Conservation (phyloP, 768 basidiomycete species). For the Panaeolus papilionaceus region DNA sequence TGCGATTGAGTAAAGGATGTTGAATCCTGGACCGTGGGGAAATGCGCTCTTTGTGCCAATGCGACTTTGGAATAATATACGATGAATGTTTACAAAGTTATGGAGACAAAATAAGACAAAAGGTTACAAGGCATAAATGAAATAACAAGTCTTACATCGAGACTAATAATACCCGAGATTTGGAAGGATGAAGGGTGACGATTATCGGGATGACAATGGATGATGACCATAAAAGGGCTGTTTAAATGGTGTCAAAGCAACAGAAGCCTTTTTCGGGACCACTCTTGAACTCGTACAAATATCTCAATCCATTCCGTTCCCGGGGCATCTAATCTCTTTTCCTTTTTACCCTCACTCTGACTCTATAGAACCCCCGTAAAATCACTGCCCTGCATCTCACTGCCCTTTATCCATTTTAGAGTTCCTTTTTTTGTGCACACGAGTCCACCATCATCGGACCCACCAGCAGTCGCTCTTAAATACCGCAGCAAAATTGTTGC, state of each 20-base stretch:
- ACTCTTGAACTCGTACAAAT: constrained; percentile 2
- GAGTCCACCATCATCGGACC: neutral
- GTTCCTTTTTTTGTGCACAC: neutral
- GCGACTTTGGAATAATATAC: neutral
- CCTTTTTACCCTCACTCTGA: neutral
- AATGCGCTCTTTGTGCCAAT: constrained; percentile 4
- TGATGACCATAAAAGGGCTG: constrained; percentile 7
- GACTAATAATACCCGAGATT: constrained; percentile 5
- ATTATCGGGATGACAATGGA: constrained; percentile 14
- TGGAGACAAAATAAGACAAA: neutral
- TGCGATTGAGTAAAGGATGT: neutral
- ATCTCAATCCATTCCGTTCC: neutral
- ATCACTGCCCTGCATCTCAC: neutral
- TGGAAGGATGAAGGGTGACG: constrained; percentile 1
- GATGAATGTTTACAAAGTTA: neutral
- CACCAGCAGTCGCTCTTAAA: neutral
- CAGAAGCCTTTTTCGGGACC: neutral
- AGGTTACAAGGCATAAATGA: neutral
- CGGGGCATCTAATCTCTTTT: neutral
- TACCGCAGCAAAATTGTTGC: neutral
- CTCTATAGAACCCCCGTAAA: neutral
- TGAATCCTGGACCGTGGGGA: constrained; percentile 3
- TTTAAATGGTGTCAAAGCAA: constrained; percentile 10
- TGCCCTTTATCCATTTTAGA: neutral
- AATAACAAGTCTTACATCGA: constrained; percentile 7